phyloP scores from a whole-genome alignment of 2,329 filamentous ascomycete species.

The Salinomyces thailandicus region DNA sequence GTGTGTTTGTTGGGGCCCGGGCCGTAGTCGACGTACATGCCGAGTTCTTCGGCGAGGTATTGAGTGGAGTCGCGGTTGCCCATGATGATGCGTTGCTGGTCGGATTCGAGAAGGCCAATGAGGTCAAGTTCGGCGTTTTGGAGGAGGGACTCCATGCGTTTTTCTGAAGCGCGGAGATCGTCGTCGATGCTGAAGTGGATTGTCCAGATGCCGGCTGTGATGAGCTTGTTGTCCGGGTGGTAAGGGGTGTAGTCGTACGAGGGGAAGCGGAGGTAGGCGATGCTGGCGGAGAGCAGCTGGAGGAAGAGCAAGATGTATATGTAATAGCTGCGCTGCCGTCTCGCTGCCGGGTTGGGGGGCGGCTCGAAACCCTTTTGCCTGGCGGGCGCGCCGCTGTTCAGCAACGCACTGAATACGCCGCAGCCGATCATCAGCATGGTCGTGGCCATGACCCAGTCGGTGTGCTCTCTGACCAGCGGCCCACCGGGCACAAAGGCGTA shows the following conservation, averaged over 20 bases:
- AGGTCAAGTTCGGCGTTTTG: conserved; percentile 94
- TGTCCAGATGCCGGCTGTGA: conserved; percentile 97
- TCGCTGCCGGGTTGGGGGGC: conserved; percentile 36
- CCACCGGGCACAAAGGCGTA: conserved; percentile 97
- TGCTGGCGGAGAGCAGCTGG: conserved; percentile 67
- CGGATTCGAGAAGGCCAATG: conserved; percentile 84
- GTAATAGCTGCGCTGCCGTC: conserved; percentile 54
- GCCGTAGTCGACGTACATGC: conserved; percentile 97
- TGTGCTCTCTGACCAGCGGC: conserved; percentile 82
- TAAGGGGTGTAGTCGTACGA: conserved; percentile 85
- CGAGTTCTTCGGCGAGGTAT: conserved; percentile 86
- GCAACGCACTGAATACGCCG: conserved; percentile 62
- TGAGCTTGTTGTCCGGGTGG: conserved; percentile 72
- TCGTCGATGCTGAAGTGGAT: conserved; percentile 97
- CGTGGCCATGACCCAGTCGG: conserved; percentile 85
- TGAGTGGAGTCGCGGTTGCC: conserved; percentile 95
- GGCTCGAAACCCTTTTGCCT: conserved; percentile 29
- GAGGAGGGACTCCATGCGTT: conserved; percentile 63
- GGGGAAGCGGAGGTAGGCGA: conserved; percentile 85
- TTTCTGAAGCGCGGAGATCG: conserved; percentile 96
- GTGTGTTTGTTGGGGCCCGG: conserved; percentile 98
- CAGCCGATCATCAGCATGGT: conserved; percentile 78
- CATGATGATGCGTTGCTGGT: conserved; percentile 97
- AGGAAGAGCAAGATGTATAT: conserved; percentile 62
- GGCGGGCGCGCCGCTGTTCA: conserved; percentile 33